Base-by-base conservation (phyloP, 805 yeast species). In the Monosporozyma siamensis region DNA sequence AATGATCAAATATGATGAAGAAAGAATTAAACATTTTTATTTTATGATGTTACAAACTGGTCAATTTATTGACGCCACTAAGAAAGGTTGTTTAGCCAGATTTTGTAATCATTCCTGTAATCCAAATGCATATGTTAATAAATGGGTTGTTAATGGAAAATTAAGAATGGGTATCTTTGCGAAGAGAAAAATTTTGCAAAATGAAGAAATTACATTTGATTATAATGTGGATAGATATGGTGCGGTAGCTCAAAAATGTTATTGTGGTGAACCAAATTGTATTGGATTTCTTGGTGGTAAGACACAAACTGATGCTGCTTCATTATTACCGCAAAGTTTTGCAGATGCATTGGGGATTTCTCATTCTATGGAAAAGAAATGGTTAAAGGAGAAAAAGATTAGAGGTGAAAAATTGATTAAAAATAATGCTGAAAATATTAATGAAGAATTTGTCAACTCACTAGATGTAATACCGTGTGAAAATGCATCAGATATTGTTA, bases 161-260 rank as follows among this genome's bases (percentile, higher is more conserved):
- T 70, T 87, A 44, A 73, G 87, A 50, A 92, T 92, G 97, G 98
- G 97, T 23, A 83, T 90, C 20, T 92, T 90, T 59, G 85, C 97
- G 40, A 83, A 83, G 51, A 69, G 95, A 48, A 63, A 70, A 22
- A 86, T 90, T 41, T 36, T 49, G 6, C 61, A 63, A 45, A 96
- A 95, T 42, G 97, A 92, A 62, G 98, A 90, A 59, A 77, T 90
- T 51, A 86, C 97, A 1, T 69, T 69, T 48, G 70, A 69, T 52
- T 90, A 90, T 63, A 90, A 90, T 55, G 97, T 92, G 26, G 98
- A 90, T 63, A 71, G 97, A 48, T 90, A 89, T 60, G 98, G 98
- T 24, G 95, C 97, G 2, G 81, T 80, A 45, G 87, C 94, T 11
- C 97, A 92, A 65, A 82, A 84, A 25, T 90, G 98, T 65, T 84